Percentiles rank a stretch among this genome's conserved stretches.
Evolutionary conservation across 805 yeast genomes (phyloP).

Genomic region (Suhomyces vadensis): DNA sequence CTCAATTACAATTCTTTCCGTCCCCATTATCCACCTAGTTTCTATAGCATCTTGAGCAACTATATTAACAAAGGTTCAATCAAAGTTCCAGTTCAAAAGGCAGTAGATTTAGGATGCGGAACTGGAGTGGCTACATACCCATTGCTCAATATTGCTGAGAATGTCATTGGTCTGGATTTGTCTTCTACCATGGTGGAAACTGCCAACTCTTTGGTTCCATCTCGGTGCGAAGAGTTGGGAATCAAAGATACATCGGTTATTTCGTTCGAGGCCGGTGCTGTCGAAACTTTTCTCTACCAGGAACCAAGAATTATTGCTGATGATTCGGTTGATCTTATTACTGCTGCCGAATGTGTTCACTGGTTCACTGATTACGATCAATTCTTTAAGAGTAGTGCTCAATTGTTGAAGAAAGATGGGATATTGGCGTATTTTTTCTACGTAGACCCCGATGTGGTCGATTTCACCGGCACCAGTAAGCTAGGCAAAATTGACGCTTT

Average conservation of each 20-base stretch:
- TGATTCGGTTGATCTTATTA: constrained; percentile 35
- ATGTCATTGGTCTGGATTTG: constrained; percentile 48
- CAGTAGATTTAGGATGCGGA: constrained; percentile 53
- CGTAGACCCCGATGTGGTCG: constrained; percentile 41
- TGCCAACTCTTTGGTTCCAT: constrained; percentile 33
- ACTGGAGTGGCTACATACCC: constrained; percentile 55
- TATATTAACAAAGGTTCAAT: constrained; percentile 23
- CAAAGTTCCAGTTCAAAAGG: constrained; percentile 17
- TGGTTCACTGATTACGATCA: constrained; percentile 41
- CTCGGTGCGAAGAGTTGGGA: constrained; percentile 27
- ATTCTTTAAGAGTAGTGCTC: constrained; percentile 31
- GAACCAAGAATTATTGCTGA: constrained; percentile 16
- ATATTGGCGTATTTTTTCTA: constrained; percentile 45
- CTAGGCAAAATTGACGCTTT: constrained; percentile 17
- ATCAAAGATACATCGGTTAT: constrained; percentile 27
- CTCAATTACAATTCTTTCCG: constrained; percentile 40
- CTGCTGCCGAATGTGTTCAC: constrained; percentile 45
- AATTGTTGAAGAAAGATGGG: constrained; percentile 43
- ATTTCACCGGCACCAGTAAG: constrained; percentile 21
- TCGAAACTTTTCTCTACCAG: constrained; percentile 28
- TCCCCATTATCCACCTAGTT: constrained; percentile 42
- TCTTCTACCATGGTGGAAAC: constrained; percentile 49
- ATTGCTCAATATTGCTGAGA: constrained; percentile 36
- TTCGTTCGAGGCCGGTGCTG: constrained; percentile 32
- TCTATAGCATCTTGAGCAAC: constrained; percentile 30